phyloP scores from a whole-genome alignment of 2,329 filamentous ascomycete genomes.

The Aspergillus novofumigatus region DNA sequence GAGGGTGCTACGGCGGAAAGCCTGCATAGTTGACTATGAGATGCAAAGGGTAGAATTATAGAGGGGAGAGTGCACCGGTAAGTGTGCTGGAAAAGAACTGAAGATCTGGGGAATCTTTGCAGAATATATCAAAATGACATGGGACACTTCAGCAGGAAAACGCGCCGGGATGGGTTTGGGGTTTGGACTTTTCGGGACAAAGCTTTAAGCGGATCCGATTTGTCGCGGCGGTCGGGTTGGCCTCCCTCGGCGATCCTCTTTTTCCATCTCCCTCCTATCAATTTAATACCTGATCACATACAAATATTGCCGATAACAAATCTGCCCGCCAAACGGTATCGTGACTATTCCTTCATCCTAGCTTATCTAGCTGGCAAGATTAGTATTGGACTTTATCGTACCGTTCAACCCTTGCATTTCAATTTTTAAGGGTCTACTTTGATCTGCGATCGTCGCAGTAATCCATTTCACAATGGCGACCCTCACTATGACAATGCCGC shows the following conservation, averaged over 20 bases:
- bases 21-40: constrained; percentile 63
- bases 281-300: not conserved
- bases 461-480: constrained; percentile 54
- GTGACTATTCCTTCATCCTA: not conserved
- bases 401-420: not conserved
- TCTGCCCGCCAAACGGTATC: constrained; percentile 2
- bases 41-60: constrained; percentile 15
- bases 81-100: constrained; percentile 6
- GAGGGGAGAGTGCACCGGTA: constrained; percentile 6
- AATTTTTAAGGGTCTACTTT: not conserved
- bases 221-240: constrained; percentile 23
- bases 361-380: not conserved
- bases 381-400: not conserved
- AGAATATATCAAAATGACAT: constrained; percentile 15
- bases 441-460: constrained; percentile 5
- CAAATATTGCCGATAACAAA: constrained; percentile 5
- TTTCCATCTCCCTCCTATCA: constrained; percentile 5
- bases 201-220: constrained; percentile 36
- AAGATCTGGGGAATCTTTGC: constrained; percentile 8
- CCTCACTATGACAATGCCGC: constrained; percentile 56
- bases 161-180: constrained; percentile 26
- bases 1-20: constrained; percentile 69
- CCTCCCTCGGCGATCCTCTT: constrained; percentile 25
- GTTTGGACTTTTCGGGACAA: constrained; percentile 28
- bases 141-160: constrained; percentile 15